These are phyloP conservation scores for Sclerospora graminicola DNA, from an alignment of 352 stramenopile genomes.

Conservation along the genomic window DNA sequence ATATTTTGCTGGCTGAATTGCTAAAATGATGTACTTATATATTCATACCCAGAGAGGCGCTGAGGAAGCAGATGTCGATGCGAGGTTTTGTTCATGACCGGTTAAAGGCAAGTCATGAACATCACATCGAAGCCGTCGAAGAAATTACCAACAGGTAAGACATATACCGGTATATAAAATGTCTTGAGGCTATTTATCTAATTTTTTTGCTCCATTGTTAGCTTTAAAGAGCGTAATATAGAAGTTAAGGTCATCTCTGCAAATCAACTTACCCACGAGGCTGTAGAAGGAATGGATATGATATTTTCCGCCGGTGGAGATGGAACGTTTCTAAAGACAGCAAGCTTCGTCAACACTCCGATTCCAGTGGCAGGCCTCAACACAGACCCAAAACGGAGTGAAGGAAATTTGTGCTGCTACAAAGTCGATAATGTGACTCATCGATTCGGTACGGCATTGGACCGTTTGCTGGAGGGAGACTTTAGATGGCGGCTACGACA, in stretches of 20 bases:
- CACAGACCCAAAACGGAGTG: constrained; percentile 73
- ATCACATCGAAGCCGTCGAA: constrained; percentile 77
- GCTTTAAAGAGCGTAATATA: constrained; percentile 60
- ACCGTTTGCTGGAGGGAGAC: constrained; percentile 57
- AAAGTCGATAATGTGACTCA: constrained; percentile 67
- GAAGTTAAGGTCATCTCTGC: constrained; percentile 63
- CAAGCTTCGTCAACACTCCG: constrained; percentile 78
- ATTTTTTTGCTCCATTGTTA: constrained; percentile 9
- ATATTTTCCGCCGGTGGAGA: constrained; percentile 81
- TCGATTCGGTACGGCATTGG: constrained; percentile 58
- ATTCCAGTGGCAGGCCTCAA: constrained; percentile 81
- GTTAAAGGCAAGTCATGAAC: constrained; percentile 77
- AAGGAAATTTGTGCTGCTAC: constrained; percentile 85
- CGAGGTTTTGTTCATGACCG: constrained; percentile 82
- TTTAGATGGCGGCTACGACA: constrained; percentile 75
- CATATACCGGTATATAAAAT: not conserved
- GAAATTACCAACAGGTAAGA: constrained; percentile 65
- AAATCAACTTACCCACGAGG: constrained; percentile 71
- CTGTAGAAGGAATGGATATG: constrained; percentile 71
- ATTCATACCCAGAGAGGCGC: constrained; percentile 45
- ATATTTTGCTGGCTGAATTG: not conserved
- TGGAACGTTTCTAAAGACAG: constrained; percentile 81
- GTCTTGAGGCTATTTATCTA: constrained; percentile 2
- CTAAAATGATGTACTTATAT: constrained; percentile 8
- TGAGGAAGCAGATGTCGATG: constrained; percentile 88